Percentiles rank a stretch among this genome's conserved stretches.
These are phyloP conservation scores for Boeremia exigua DNA, from an alignment of 2,329 filamentous ascomycete genomes.

Conservation along the genomic window DNA sequence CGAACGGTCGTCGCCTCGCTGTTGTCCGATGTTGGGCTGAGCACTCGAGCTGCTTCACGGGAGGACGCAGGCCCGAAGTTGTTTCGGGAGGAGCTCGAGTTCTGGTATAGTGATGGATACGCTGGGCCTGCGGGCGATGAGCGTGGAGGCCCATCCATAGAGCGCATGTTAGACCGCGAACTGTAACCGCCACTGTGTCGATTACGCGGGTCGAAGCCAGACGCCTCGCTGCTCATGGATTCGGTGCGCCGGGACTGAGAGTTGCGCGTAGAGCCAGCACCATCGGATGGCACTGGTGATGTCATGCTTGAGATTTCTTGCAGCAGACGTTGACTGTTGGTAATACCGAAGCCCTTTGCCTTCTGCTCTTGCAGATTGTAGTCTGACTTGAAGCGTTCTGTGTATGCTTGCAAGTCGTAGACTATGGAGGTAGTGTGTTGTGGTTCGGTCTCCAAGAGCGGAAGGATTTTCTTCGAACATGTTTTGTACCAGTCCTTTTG, in stretches of 20 bases:
- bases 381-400: conserved; percentile 78
- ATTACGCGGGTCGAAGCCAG: conserved; percentile 47
- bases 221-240: conserved; percentile 49
- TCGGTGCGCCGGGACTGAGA: conserved; percentile 54
- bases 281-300: conserved; percentile 57
- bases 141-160: conserved; percentile 38
- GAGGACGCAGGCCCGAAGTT: conserved; percentile 25
- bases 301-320: conserved; percentile 65
- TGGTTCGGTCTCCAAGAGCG: conserved; percentile 67
- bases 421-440: conserved; percentile 57
- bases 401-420: conserved; percentile 74
- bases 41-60: conserved; percentile 33
- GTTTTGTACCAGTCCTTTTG: conserved; percentile 83
- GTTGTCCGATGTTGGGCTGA: conserved; percentile 36
- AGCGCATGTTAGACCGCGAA: conserved; percentile 30
- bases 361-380: conserved; percentile 74
- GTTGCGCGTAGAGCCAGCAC: conserved; percentile 48
- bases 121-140: conserved; percentile 34
- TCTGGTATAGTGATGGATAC: conserved; percentile 30
- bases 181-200: conserved; percentile 71
- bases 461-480: conserved; percentile 82
- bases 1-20: conserved; percentile 38
- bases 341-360: conserved; percentile 75
- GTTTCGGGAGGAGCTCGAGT: conserved; percentile 21
- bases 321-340: conserved; percentile 65